phyloP scores from a whole-genome alignment of 1,284 basidiomycete genomes.

The Xerocomus amazonicus region DNA sequence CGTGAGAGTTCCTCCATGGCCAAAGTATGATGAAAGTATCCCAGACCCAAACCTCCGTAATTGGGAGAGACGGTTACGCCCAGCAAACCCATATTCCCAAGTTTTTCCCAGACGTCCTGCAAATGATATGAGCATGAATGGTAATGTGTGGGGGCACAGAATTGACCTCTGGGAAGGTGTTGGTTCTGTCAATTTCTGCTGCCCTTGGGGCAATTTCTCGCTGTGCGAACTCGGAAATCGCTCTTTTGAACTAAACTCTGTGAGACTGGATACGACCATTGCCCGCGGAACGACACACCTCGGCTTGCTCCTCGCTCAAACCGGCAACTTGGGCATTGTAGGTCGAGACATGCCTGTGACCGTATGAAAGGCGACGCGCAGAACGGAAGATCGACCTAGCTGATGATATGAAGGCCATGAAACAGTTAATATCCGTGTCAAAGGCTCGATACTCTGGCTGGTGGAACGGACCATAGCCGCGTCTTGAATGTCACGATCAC shows the following conservation, averaged over 20 bases:
- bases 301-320: constrained; percentile 79
- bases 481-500: constrained; percentile 10
- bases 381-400: constrained; percentile 9
- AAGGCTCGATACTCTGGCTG: no score
- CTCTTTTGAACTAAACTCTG: constrained; percentile 67
- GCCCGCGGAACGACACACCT: constrained; percentile 47
- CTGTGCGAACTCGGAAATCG: constrained; percentile 69
- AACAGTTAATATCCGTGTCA: constrained; percentile 2
- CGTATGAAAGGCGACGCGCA: not conserved
- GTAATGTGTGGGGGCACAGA: not conserved
- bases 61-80: constrained; percentile 81
- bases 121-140: not conserved
- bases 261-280: not conserved
- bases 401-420: constrained; percentile 13
- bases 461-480: constrained; percentile 22
- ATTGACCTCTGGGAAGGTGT: constrained; percentile 72
- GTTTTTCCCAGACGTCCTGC: constrained; percentile 85
- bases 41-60: constrained; percentile 75
- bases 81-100: constrained; percentile 82
- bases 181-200: constrained; percentile 78
- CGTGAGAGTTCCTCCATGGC: constrained; percentile 92
- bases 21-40: constrained; percentile 86
- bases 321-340: constrained; percentile 80
- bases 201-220: constrained; percentile 76
- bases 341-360: constrained; percentile 39